Base-by-base conservation (phyloP, 208 protist species). In the Crithidia bombi region DNA sequence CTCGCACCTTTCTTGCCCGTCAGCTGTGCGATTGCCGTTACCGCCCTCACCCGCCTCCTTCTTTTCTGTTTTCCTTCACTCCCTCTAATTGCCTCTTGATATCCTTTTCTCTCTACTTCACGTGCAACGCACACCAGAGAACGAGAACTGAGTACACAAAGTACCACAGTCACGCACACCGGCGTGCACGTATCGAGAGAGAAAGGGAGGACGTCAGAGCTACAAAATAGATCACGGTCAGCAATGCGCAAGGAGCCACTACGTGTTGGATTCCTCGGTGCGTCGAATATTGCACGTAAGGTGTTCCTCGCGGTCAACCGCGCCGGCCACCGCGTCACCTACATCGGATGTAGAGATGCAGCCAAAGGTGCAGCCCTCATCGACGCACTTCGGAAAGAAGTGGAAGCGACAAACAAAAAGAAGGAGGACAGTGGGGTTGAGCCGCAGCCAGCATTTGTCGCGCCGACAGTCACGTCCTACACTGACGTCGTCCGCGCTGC, bases 221-320 rank as follows among this genome's bases (percentile, higher is more conserved):
- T n/a, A n/a, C n/a, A n/a, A n/a, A 21, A 65, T 32, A 65, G 0
- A 38, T 30, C 15, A 12, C 3, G 39, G 1, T 21, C 38, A 14
- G 30, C 54, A 36, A 56, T 73, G 59, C 65, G 43, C 14, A 69
- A 64, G 30, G 66, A 78, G 30, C 58, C 66, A 19, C 55, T 88
- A 33, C 79, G 82, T 28, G 67, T 92, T 19, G 86, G 86, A 11
- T 51, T 89, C 25, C 77, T 89, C 23, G 81, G 83, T 26, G 80
- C 80, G 23, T 67, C 83, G 5, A 74, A 35, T 21, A 72, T 89
- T 15, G 61, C 74, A 12, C 57, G 56, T 46, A 81, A 85, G 58
- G 69, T 57, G 17, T 89, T 77, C 67, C 30, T 64, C 19, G 83
- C 83, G 35, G 62, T 89, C 52, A 47, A 82, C 63, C 49, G 51